Evolutionary conservation across 495 filamentous ascomycete genomes (phyloP), one percentile per base, ranked within the genome.

Genomic region (Xylaria intraflava): DNA sequence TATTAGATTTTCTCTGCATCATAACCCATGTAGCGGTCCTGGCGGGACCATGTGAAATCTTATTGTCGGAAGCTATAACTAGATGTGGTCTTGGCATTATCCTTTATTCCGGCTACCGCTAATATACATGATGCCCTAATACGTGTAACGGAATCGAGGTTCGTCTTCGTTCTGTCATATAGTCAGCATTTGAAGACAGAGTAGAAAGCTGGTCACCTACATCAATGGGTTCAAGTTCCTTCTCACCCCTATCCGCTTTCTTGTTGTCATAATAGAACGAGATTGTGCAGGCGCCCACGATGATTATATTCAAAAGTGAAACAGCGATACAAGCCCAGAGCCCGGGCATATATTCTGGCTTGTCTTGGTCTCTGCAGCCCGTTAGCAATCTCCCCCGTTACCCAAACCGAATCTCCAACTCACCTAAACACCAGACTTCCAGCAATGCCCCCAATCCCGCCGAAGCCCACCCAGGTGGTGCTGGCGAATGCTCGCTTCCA

Each of bases 401-500:
- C 20, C 16, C 3, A 24, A 12, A 40, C n/a, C 6, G 12, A 1
- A 0, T 14, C 1, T 30, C 23, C 1, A 14, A 31, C 31, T 55
- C 53, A 65, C 24, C 82, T 72, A 58, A 85, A 86, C 11, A 83
- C 78, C 36, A 77, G 65, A 35, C 72, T 72, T 29, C 79, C 78
- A 9, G 71, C 71, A 57, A 86, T 84, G 14, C 82, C 82, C 19
- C 83, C 83, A 45, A 85, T 69, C 17, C 76, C 79, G 10, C 80
- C 82, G 31, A 75, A 66, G 6, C 74, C 76, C 1, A 78, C 78
- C 14, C 83, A 71, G 0, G 75, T 78, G 0, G 82, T 81, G 29
- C 77, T 80, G 43, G 69, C 72, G 23, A 86, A 74, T 0, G 82
- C 83, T 11, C 83, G 75, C 42, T 80, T 84, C 82, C 82, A 85